A percentile compares a stretch with the other conserved stretches of the same genome.
These are phyloP conservation scores for Lagenaria siceraria DNA, from an alignment of 306 rosid genomes.

Conservation along the genomic window DNA sequence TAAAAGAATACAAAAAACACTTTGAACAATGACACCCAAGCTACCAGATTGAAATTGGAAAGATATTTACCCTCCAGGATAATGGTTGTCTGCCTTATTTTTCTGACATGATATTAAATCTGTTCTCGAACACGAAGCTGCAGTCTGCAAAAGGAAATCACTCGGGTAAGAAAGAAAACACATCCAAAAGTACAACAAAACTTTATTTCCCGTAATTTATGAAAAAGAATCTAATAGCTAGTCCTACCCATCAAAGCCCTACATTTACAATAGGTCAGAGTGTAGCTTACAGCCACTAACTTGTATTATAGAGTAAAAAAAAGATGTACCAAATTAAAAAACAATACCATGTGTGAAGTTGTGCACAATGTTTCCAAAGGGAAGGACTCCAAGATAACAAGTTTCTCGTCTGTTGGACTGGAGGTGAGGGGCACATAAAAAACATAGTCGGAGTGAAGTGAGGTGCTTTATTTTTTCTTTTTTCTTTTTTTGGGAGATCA, in stretches of 20 bases:
- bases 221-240: not conserved
- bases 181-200: not conserved
- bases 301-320: not conserved
- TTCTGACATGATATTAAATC: conserved; percentile 20
- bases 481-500: no score
- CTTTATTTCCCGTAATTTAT: not conserved
- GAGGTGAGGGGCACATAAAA: not conserved
- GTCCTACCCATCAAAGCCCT: not conserved
- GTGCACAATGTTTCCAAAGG: not conserved
- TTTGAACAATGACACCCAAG: not conserved
- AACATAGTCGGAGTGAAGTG: not conserved
- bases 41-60: not conserved
- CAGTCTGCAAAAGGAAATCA: conserved; percentile 29
- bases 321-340: not conserved
- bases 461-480: not conserved
- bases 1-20: not conserved
- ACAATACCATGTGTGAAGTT: not conserved
- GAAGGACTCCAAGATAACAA: not conserved
- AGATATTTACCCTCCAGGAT: conserved; percentile 8
- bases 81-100: conserved; percentile 20
- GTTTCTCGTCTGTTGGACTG: not conserved
- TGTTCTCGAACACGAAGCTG: conserved; percentile 22
- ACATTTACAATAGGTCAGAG: not conserved
- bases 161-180: not conserved
- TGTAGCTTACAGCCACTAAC: not conserved